Base-by-base conservation (phyloP, 2,329 filamentous ascomycete species). In the Paramyrothecium sp. region DNA sequence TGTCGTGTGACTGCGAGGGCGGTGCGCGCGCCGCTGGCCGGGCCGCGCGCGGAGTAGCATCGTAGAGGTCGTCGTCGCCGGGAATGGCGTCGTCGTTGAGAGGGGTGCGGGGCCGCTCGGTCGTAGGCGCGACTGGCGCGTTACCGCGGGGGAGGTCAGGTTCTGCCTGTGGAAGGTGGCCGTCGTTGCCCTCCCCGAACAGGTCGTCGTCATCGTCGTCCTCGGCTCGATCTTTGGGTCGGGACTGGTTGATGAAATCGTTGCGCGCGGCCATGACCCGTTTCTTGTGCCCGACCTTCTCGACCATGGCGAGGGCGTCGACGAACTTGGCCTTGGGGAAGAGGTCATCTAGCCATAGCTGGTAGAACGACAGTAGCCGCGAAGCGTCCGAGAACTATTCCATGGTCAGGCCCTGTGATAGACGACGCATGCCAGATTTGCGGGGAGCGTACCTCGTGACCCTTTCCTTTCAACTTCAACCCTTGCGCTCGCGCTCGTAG, bases 281-380 rank as follows among this genome's bases (percentile, higher is more conserved):
- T 69, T 90, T 93, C 65, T 89, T 91, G 73, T 97, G 95, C 1
- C 95, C 95, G 1, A 92, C 81, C 74, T 96, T 97, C 72, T 99
- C 95, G 2, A 98, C 91, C 79, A 98, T 97, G 44, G 82, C 78
- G 7, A 98, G 78, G 3, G 90, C 95, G 67, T 99, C 95, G 51
- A 90, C 84, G 68, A 99, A 99, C 68, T 92, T 94, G 5, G 94
- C 95, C 68, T 96, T 92, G 13, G 95, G 95, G 68, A 93, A 99
- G 13, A 99, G 80, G 68, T 97, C 92, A 73, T 99, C 94, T 2
- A 99, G 89, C 95, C 95, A 99, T 56, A 97, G 75, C 71, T 98
- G 95, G 70, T 98, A 99, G 70, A 96, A 91, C 22, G 90, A 91
- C 51, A 99, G 81, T 22, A 99, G 82, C 17, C 88, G 86, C 0